phyloP scores from a whole-genome alignment of 192 early-diverging fungal genomes.

The Backusella psychrophila region DNA sequence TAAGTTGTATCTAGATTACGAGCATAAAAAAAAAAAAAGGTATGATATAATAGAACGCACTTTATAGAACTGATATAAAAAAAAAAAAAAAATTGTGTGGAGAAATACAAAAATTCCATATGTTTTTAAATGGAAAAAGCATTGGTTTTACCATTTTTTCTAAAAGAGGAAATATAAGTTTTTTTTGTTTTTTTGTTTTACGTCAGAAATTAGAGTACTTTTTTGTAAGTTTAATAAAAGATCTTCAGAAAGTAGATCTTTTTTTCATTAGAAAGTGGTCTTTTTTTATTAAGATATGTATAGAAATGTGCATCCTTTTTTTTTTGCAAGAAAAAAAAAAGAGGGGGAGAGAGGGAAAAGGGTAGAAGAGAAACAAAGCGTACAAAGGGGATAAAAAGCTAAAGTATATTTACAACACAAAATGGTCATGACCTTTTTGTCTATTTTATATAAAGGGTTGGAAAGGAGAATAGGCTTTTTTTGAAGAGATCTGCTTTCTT shows the following conservation, averaged over 20 bases:
- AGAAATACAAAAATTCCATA: not conserved
- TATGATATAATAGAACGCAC: not conserved
- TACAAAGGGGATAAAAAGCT: not conserved
- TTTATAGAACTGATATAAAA: not conserved
- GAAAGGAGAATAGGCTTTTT: not conserved
- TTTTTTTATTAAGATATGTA: no score
- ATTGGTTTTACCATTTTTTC: not conserved
- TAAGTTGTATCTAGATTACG: not conserved
- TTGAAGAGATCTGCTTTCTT: not conserved
- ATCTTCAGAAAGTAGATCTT: not conserved
- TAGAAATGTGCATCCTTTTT: not conserved
- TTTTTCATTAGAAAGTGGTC: no score
- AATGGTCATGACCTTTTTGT: conserved; percentile 1
- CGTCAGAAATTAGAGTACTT: not conserved
- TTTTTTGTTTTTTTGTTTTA: not conserved
- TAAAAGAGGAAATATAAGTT: not conserved
- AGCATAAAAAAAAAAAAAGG: no score
- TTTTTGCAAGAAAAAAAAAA: not conserved
- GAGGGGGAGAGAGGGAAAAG: not conserved
- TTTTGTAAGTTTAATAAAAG: not conserved
- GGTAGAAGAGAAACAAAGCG: not conserved
- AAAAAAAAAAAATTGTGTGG: not conserved
- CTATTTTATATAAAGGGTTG: not conserved
- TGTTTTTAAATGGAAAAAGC: not conserved
- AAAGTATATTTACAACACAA: not conserved